phyloP scores from a whole-genome alignment of 139 green algal species.

The Chlorella sp. region DNA sequence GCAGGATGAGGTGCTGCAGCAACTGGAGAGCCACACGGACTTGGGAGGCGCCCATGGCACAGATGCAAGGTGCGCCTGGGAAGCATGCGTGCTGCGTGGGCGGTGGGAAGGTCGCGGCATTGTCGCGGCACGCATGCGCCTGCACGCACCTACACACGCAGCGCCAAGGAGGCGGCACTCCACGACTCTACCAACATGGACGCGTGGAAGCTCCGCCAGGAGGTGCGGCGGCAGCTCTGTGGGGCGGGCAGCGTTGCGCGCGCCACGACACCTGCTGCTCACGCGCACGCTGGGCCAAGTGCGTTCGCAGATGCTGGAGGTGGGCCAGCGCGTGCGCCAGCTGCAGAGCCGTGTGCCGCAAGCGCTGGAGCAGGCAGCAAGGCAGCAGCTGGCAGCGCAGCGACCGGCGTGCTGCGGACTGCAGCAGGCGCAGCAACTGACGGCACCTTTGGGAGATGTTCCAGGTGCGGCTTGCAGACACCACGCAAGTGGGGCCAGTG shows the following conservation, averaged over 20 bases:
- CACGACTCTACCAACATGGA: neutral
- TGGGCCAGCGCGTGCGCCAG: neutral
- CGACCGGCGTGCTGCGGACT: neutral
- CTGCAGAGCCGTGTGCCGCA: neutral
- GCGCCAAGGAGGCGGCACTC: neutral
- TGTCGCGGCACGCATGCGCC: neutral
- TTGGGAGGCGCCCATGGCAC: no score
- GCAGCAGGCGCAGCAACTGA: neutral
- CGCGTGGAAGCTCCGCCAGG: no score
- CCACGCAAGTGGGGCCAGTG: neutral
- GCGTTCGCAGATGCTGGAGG: neutral
- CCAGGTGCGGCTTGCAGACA: neutral
- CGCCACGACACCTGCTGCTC: neutral
- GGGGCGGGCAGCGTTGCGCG: no score
- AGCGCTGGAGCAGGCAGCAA: neutral
- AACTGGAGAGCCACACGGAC: no score
- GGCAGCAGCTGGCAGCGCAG: neutral
- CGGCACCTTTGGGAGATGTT: neutral
- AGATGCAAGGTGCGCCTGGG: no score
- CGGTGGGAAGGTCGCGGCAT: no score
- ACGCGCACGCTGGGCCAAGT: neutral
- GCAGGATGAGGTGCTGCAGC: no score
- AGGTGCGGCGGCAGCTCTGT: no score
- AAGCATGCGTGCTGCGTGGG: no score
- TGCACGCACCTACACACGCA: neutral